Evolutionary conservation across 768 basidiomycete species (phyloP), one percentile per base, ranked within the genome.

Genomic region (Phanerochaete sordida): DNA sequence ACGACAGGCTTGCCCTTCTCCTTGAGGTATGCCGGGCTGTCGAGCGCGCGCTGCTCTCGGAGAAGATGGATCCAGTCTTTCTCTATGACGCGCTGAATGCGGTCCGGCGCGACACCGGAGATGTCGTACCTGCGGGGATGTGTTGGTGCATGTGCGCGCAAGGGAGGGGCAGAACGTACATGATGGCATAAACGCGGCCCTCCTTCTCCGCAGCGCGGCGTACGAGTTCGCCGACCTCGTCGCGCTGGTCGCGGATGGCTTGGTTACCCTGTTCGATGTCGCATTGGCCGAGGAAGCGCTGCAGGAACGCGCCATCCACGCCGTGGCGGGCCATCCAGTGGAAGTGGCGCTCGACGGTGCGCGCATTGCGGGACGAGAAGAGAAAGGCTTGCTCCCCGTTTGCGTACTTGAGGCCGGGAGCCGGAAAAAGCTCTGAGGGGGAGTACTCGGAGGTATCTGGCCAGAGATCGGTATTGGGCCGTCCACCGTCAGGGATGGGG

Each of bases 251-350:
- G 63, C 80, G 75, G 21, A 90, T 81, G 2, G 82, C 87, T n/a
- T 80, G 73, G 56, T 81, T 82, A 0, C 75, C 75, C 8, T 79
- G 76, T 33, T 84, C 73, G 37, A 79, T 45, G 66, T 91, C 88
- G 44, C 84, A 85, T 67, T 90, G 81, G 2, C 84, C 80, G 1
- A 81, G 81, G 68, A 92, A 93, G 2, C 92, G 84, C 70, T 93
- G 91, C 21, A 93, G 69, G 69, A 93, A 92, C 1, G 82, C 90
- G 13, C 91, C 92, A 61, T 93, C 89, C 39, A 94, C 82, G 47
- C 86, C 85, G 63, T 90, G 86, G 64, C 83, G 75, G 5, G 90
- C 89, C 92, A 94, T 93, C 91, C 89, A 91, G 64, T 82, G 80
- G 69, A 90, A 90, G 69, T 91, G 90, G 37, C 84, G 75, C 66